A percentile compares a stretch with the other conserved stretches of the same genome.
Evolutionary conservation across 306 rosid species (phyloP).

Genomic region (Ziziphus jujuba): DNA sequence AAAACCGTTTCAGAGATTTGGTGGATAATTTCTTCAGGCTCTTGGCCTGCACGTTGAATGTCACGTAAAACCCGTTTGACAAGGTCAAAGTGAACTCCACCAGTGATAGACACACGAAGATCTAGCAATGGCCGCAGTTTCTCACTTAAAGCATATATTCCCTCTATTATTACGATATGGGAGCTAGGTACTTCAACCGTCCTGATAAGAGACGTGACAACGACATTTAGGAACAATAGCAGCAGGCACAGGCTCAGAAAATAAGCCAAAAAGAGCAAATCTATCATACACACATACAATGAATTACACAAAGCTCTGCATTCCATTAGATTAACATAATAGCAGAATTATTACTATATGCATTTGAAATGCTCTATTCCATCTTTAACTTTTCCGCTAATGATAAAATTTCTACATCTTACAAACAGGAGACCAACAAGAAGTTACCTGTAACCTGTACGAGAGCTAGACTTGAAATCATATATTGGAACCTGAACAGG

Average conservation of each 20-base stretch:
- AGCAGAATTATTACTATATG: not conserved
- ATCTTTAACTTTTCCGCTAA: constrained; percentile 23
- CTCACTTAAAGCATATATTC: constrained; percentile 92
- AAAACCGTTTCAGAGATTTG: constrained; percentile 97
- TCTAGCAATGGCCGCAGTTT: constrained; percentile 84
- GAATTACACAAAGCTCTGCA: not conserved
- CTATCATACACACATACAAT: not conserved
- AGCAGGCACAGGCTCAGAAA: not conserved
- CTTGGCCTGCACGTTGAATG: constrained; percentile 97
- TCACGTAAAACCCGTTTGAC: constrained; percentile 97
- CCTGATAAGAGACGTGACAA: constrained; percentile 48
- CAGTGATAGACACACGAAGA: constrained; percentile 96
- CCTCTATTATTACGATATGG: constrained; percentile 81
- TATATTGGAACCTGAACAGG: constrained; percentile 86
- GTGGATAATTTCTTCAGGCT: constrained; percentile 96
- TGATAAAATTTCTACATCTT: constrained; percentile 20
- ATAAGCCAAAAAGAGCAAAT: constrained; percentile 1
- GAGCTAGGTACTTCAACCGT: constrained; percentile 88
- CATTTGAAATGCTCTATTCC: constrained; percentile 2
- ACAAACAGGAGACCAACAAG: constrained; percentile 17
- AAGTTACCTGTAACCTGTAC: constrained; percentile 82
- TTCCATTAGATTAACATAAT: not conserved
- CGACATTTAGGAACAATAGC: not conserved
- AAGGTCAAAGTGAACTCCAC: constrained; percentile 98
- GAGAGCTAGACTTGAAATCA: constrained; percentile 92